Evolutionary conservation across 2,329 filamentous ascomycete genomes (phyloP).

Genomic region (Colletotrichum scovillei): DNA sequence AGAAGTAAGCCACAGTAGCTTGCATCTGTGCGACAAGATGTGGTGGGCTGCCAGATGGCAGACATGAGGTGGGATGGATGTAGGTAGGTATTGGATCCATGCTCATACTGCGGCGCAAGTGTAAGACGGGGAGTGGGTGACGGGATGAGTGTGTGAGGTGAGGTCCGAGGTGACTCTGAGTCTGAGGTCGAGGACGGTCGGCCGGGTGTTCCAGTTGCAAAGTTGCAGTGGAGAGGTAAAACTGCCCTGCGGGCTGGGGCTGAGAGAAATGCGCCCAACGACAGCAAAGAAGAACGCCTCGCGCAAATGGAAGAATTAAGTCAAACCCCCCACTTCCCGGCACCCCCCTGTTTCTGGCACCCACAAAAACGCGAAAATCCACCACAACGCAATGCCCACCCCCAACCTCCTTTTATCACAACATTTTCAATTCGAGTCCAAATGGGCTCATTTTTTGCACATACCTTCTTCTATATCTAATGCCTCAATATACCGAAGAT

Average conservation of each 20-base stretch:
- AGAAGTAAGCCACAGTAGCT: background rate
- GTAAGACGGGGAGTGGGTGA: background rate
- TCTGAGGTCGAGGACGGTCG: background rate
- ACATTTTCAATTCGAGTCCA: too few relatives aligned
- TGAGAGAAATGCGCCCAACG: constrained; percentile 34
- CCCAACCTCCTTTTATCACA: too few relatives aligned
- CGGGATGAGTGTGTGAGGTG: background rate
- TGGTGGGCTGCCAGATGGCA: background rate
- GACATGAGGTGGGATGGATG: background rate
- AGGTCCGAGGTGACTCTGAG: background rate
- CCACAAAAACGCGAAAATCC: too few relatives aligned
- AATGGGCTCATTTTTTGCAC: too few relatives aligned
- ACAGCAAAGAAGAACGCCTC: constrained; percentile 24
- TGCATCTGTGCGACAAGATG: background rate
- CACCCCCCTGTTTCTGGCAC: too few relatives aligned
- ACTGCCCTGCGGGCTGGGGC: constrained; percentile 18
- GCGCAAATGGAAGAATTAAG: constrained; percentile 28
- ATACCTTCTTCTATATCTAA: too few relatives aligned
- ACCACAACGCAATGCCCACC: too few relatives aligned
- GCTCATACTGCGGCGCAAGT: background rate
- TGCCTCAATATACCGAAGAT: too few relatives aligned
- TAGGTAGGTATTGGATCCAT: background rate
- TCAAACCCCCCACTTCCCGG: too few relatives aligned
- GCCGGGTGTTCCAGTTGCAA: background rate
- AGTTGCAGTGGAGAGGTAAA: background rate